Evolutionary conservation across 2,329 filamentous ascomycete genomes (phyloP), one percentile per base, ranked within the genome.

Genomic region (Fusarium decemcellulare): DNA sequence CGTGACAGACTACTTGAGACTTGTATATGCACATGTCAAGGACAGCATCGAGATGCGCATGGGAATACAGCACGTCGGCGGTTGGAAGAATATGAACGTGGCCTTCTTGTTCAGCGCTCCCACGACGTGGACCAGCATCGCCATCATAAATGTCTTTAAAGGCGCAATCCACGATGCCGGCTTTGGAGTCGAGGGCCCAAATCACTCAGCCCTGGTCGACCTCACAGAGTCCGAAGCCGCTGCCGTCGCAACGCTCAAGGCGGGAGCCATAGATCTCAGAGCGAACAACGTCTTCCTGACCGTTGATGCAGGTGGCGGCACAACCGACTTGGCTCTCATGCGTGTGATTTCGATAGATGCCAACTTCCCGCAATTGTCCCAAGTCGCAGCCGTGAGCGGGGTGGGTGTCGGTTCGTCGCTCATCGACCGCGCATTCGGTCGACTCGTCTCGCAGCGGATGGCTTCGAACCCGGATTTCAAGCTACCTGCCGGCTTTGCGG

Each of bases 81-180:
- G 82, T 11, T 87, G 85, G 85, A 72, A 70, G n/a, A 74, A 73
- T 40, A 80, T 85, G 57, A 77, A 76, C 0, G 82, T 89, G 2
- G 81, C 85, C 40, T 89, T 88, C 68, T 76, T 88, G 9, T 89
- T 89, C 75, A 86, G 84, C 47, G 86, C 88, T 1, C 87, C 87
- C 0, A 89, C 87, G 2, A 88, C 87, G 0, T 89, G 87, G 87
- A 81, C 79, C 10, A 83, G 78, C 3, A 78, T 85, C 61, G 80
- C 81, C 8, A 83, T 84, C 3, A 83, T 88, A 53, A 86, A 88
- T 73, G 76, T 74, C 6, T 88, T 87, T 76, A 84, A 84, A 61
- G 71, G 72, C 1, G 81, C 86, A 32, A 83, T 88, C 4, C 70
- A 74, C 14, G 74, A 79, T 15, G 83, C 85, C 1, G 86, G 86